Evolutionary conservation across 2,329 filamentous ascomycete species (phyloP), one percentile per base, ranked within the genome.

Genomic region (Penicillium sp.): DNA sequence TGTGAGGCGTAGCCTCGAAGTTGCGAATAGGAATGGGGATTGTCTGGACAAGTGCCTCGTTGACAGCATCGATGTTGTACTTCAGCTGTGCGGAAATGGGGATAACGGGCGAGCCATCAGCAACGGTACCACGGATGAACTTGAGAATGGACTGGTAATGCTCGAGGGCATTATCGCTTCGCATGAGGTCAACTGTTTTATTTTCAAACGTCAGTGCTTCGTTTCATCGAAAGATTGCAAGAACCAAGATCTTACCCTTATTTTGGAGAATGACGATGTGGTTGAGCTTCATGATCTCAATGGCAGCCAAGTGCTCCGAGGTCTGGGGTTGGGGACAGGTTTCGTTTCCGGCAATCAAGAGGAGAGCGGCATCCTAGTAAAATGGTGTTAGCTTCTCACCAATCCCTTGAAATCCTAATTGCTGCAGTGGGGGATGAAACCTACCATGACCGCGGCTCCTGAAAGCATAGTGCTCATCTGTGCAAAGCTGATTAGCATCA

Each of bases 231-330:
- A 13, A 27, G 8, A 36, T 50, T 12, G 21, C 15, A 36, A 27
- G n/a, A 23, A 15, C 2, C 3, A 35, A 13, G 17, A 21, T 4
- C n/a, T 45, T 50, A 55, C 52, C 52, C 86, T 99, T 99, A 83
- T 99, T 99, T 80, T 99, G 94, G 59, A 99, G 86, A 73, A 99
- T 97, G 76, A 99, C 96, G 79, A 99, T 97, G 81, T 99, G 96
- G 78, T 96, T 92, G 64, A 99, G 86, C 84, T 99, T 99, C 94
- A 99, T 99, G 75, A 99, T 99, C 79, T 99, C 94, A 74, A 99
- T 97, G 66, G 94, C 94, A 66, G 94, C 94, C 82, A 99, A 84
- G 83, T 99, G 94, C 81, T 99, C 94, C 25, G 93, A 97, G 19
- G 94, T 99, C 80, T 99, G 94, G 50, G 94, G 94, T 79, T 99